These are phyloP conservation scores for Trichaptum fuscoviolaceum DNA, from an alignment of 768 basidiomycete species.

Conservation along the genomic window DNA sequence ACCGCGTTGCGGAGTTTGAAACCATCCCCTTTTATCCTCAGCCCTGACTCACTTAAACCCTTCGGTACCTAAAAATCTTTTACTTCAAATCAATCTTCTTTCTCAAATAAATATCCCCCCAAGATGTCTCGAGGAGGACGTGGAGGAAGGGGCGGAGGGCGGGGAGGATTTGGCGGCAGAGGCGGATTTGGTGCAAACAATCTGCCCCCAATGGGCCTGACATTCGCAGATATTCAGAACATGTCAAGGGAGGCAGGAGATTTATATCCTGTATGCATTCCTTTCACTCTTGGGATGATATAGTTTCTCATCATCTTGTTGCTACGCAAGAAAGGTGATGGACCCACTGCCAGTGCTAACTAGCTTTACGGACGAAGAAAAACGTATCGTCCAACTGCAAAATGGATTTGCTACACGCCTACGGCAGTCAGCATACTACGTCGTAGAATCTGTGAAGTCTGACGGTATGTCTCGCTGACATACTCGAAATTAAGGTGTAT, in stretches of 20 bases:
- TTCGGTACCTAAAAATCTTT: not conserved
- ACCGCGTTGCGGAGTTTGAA: conserved; percentile 38
- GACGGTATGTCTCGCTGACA: conserved; percentile 34
- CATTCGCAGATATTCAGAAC: conserved; percentile 73
- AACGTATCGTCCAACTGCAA: conserved; percentile 59
- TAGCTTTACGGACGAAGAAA: conserved; percentile 61
- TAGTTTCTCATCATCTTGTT: not conserved
- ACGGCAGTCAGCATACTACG: conserved; percentile 66
- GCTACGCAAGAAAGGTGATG: conserved; percentile 44
- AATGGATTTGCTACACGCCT: conserved; percentile 60
- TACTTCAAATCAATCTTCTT: not conserved
- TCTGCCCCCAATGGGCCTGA: conserved; percentile 72
- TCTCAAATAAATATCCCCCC: not conserved
- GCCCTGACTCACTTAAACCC: not conserved
- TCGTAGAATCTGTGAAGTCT: conserved; percentile 66
- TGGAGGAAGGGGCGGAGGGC: conserved; percentile 46
- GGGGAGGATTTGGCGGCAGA: conserved; percentile 52
- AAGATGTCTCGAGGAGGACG: conserved; percentile 50
- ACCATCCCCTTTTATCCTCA: conserved; percentile 7
- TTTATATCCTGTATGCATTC: conserved; percentile 67
- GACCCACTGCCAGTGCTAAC: conserved; percentile 62
- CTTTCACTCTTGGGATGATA: conserved; percentile 7
- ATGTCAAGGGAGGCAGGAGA: conserved; percentile 72
- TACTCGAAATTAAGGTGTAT: conserved; percentile 7
- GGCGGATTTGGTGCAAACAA: conserved; percentile 28